Percentiles rank a stretch among this genome's conserved stretches.
These are phyloP conservation scores for Penicillium psychrofluorescens DNA, from an alignment of 495 filamentous ascomycete species.

Conservation along the genomic window DNA sequence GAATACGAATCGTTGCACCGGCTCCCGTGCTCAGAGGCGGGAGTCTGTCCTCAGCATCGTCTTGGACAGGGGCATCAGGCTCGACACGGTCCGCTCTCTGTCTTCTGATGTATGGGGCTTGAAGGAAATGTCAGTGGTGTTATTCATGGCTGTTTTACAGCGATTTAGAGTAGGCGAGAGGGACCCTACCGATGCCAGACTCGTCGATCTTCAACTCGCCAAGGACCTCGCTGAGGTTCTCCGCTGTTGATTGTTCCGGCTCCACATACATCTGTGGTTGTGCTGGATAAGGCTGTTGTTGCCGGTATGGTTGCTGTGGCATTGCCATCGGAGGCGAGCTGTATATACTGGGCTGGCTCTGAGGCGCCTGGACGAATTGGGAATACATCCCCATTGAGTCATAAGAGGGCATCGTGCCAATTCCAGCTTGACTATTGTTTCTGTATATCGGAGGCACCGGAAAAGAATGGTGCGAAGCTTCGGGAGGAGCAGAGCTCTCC, in stretches of 20 bases:
- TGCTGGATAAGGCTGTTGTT: constrained; percentile 41
- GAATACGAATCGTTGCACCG: constrained; percentile 77
- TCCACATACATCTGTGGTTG: constrained; percentile 41
- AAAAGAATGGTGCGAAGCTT: constrained; percentile 26
- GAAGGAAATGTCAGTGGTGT: constrained; percentile 6
- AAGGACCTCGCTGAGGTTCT: constrained; percentile 70
- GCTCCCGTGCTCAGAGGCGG: constrained; percentile 60
- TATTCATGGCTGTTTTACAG: not conserved
- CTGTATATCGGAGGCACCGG: constrained; percentile 20
- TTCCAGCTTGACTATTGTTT: constrained; percentile 15
- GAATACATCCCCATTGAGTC: constrained; percentile 30
- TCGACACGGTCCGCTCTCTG: constrained; percentile 58
- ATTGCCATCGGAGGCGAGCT: constrained; percentile 48
- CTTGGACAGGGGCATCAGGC: constrained; percentile 65
- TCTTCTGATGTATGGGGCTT: constrained; percentile 80
- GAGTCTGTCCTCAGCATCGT: constrained; percentile 65
- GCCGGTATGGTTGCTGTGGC: constrained; percentile 38
- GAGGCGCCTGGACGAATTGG: constrained; percentile 26
- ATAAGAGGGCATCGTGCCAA: constrained; percentile 24
- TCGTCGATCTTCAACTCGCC: constrained; percentile 86
- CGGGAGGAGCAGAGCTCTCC: constrained; percentile 14
- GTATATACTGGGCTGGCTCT: constrained; percentile 69
- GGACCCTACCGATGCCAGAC: constrained; percentile 70
- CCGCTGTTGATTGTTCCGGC: constrained; percentile 59
- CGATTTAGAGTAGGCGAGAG: constrained; percentile 2